A percentile compares a stretch with the other conserved stretches of the same genome.
phyloP scores from a whole-genome alignment of 129 eudicot species.

The Logfia minima region DNA sequence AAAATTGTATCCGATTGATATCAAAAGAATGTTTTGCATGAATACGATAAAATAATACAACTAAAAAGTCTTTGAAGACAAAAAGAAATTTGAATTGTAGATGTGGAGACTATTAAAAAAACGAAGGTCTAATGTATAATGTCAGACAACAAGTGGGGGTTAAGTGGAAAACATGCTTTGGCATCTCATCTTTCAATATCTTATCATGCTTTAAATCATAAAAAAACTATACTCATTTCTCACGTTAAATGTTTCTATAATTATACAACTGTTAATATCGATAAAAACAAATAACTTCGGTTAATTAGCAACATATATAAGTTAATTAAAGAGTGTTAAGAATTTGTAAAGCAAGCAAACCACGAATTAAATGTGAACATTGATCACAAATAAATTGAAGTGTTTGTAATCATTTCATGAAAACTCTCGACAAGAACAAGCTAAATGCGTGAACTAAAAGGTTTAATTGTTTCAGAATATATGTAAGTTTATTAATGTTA shows the following conservation, averaged over 20 bases:
- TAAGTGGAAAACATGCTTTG: conserved; percentile 13
- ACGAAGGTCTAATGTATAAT: not conserved
- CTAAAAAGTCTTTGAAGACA: conserved; percentile 16
- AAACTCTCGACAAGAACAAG: too few species aligned
- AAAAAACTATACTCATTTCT: not conserved
- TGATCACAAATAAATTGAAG: too few species aligned
- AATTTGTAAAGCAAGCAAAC: too few species aligned
- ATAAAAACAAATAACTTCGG: too few species aligned
- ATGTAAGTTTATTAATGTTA: too few species aligned
- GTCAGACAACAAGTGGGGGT: not conserved
- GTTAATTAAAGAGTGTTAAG: too few species aligned
- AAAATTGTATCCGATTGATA: not conserved
- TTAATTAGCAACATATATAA: too few species aligned
- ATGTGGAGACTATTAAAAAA: conserved; percentile 5
- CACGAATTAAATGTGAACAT: too few species aligned
- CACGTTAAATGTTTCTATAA: not conserved
- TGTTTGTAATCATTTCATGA: too few species aligned
- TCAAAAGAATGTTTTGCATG: conserved; percentile 4
- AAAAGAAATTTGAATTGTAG: not conserved
- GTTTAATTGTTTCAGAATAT: too few species aligned
- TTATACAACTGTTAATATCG: not conserved
- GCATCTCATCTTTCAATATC: conserved; percentile 10
- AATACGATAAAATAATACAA: not conserved
- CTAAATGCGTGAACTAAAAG: too few species aligned
- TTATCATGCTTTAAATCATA: not conserved